Evolutionary conservation across 805 yeast species (phyloP).

Genomic region (Spathaspora passalidarum): DNA sequence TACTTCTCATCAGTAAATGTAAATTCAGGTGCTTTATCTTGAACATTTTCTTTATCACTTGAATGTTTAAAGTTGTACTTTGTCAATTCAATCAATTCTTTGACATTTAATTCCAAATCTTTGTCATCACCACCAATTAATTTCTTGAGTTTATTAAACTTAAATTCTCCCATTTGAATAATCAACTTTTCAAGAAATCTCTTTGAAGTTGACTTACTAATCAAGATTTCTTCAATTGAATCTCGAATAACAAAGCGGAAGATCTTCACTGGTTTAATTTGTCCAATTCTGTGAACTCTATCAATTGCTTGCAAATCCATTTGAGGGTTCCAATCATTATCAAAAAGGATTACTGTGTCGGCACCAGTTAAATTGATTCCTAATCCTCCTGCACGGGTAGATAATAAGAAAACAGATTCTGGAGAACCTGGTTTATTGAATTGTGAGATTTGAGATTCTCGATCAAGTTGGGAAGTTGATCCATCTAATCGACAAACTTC

Average conservation of each 20-base stretch:
- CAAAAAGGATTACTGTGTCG: conserved; percentile 86
- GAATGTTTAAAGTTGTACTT: conserved; percentile 15
- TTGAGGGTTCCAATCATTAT: conserved; percentile 97
- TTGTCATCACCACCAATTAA: conserved; percentile 15
- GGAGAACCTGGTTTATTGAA: conserved; percentile 37
- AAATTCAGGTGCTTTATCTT: not conserved
- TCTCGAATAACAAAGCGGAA: conserved; percentile 73
- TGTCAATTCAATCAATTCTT: conserved; percentile 20
- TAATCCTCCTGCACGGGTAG: conserved; percentile 93
- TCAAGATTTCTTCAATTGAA: conserved; percentile 79
- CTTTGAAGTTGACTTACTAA: conserved; percentile 77
- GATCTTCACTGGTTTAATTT: conserved; percentile 74
- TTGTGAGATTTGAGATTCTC: conserved; percentile 59
- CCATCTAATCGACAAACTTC: conserved; percentile 73
- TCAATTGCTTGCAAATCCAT: conserved; percentile 97
- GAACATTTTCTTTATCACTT: conserved; percentile 8
- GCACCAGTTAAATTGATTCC: conserved; percentile 87
- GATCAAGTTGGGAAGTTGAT: conserved; percentile 55
- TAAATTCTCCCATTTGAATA: conserved; percentile 39
- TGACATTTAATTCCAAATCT: conserved; percentile 13
- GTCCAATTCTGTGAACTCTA: conserved; percentile 92
- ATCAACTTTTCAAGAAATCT: conserved; percentile 75
- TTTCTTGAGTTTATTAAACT: conserved; percentile 24
- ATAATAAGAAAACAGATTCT: conserved; percentile 60
- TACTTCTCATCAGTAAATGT: not conserved